Conservation (phyloP, 2,329 filamentous ascomycete species). For the Scopulariopsis brevicaulis region DNA sequence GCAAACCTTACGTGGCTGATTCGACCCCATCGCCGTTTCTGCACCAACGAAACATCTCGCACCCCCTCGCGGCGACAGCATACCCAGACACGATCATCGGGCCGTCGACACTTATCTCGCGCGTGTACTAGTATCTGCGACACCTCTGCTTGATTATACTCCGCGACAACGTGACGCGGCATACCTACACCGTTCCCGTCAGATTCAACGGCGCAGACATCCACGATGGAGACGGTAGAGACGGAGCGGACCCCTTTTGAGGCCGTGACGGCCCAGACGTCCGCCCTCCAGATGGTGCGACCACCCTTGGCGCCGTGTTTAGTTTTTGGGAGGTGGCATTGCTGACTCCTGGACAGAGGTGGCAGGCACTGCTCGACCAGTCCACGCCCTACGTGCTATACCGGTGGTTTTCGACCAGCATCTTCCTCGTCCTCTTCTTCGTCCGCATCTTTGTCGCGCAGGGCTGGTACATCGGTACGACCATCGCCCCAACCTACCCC, state of each 20-base stretch:
- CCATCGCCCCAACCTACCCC: background rate
- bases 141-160: background rate
- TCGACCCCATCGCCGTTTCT: background rate
- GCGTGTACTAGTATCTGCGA: background rate
- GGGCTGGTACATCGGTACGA: slow-evolving; percentile 93
- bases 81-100: background rate
- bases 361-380: slow-evolving; percentile 88
- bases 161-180: background rate
- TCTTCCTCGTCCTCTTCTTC: slow-evolving; percentile 70
- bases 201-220: background rate
- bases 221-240: slow-evolving; percentile 72
- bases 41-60: background rate
- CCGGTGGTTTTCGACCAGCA: slow-evolving; percentile 78
- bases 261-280: slow-evolving; percentile 78
- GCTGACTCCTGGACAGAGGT: slow-evolving; percentile 48
- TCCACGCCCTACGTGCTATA: slow-evolving; percentile 83
- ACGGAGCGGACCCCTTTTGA: slow-evolving; percentile 87
- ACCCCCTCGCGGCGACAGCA: background rate
- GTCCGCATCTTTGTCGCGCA: slow-evolving; percentile 82
- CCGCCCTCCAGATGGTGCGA: slow-evolving; percentile 58
- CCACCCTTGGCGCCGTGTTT: background rate
- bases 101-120: background rate
- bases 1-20: slow-evolving; percentile 12
- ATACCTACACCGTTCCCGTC: background rate
- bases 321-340: slow-evolving; percentile 1